Evolutionary conservation across 805 yeast genomes (phyloP).

Genomic region (Candida tallmaniae): DNA sequence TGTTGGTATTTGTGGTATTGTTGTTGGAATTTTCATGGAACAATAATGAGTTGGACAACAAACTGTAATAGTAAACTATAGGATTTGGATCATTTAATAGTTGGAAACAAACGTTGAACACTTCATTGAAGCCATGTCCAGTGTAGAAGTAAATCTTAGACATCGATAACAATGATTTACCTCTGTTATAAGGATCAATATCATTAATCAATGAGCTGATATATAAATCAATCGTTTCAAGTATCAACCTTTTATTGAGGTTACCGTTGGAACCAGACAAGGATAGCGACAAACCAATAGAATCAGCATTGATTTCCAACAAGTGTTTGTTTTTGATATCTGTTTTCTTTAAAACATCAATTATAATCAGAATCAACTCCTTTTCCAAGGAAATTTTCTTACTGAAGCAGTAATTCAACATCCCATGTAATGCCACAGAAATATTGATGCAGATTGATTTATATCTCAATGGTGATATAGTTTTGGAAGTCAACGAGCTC

Average conservation of each 20-base stretch:
- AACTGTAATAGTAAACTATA: conserved; percentile 67
- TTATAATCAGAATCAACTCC: conserved; percentile 38
- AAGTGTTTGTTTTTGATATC: conserved; percentile 37
- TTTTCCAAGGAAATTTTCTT: conserved; percentile 20
- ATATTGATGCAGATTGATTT: conserved; percentile 58
- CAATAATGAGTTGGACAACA: conserved; percentile 53
- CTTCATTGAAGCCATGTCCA: conserved; percentile 31
- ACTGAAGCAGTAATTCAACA: conserved; percentile 20
- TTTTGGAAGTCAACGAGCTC: conserved; percentile 39
- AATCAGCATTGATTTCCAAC: conserved; percentile 47
- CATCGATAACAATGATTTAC: conserved; percentile 25
- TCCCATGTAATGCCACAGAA: conserved; percentile 59
- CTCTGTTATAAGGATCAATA: conserved; percentile 60
- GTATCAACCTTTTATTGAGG: conserved; percentile 11
- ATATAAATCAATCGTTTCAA: conserved; percentile 23
- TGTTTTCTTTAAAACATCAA: conserved; percentile 48
- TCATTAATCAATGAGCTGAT: conserved; percentile 64
- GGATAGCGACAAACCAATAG: conserved; percentile 47
- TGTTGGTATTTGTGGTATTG: conserved; percentile 21
- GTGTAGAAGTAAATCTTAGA: conserved; percentile 25
- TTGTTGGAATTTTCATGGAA: conserved; percentile 38
- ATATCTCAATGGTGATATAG: conserved; percentile 27
- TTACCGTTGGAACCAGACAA: conserved; percentile 12
- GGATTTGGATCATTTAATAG: conserved; percentile 82
- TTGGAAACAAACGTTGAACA: conserved; percentile 54